Percentiles rank a stretch among this genome's conserved stretches.
Evolutionary conservation across 1,139 yeast genomes (phyloP).

Genomic region (Kazachstania sp.): DNA sequence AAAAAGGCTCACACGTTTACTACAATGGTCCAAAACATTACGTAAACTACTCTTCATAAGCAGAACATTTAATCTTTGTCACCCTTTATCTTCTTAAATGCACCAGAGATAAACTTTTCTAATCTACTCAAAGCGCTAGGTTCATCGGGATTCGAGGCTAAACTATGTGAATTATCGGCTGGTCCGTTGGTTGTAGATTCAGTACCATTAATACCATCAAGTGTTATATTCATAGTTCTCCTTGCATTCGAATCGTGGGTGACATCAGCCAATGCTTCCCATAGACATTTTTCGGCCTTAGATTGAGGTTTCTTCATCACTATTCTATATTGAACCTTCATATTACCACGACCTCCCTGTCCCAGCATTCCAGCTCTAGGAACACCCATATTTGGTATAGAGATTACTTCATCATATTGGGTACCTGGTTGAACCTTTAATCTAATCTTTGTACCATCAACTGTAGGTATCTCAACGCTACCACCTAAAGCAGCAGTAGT

Average conservation of each 20-base stretch:
- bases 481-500: constrained; percentile 98
- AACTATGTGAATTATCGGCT: constrained; percentile 8
- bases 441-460: constrained; percentile 66
- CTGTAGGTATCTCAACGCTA: constrained; percentile 74
- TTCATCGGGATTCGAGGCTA: constrained; percentile 39
- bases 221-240: constrained; percentile 34
- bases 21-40: neutral
- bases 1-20: no score
- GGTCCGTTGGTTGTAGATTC: neutral
- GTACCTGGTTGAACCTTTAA: constrained; percentile 83
- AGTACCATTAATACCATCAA: neutral
- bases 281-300: constrained; percentile 82
- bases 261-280: constrained; percentile 93
- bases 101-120: constrained; percentile 53
- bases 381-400: constrained; percentile 82
- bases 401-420: constrained; percentile 64
- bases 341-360: constrained; percentile 60
- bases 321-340: constrained; percentile 68
- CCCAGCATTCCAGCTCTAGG: constrained; percentile 38
- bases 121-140: constrained; percentile 52
- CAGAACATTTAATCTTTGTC: constrained; percentile 12
- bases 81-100: constrained; percentile 48
- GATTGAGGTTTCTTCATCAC: constrained; percentile 66
- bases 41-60: neutral
- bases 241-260: constrained; percentile 73